phyloP scores from a whole-genome alignment of 106 monocot genomes.

The Narthecium ossifragum region DNA sequence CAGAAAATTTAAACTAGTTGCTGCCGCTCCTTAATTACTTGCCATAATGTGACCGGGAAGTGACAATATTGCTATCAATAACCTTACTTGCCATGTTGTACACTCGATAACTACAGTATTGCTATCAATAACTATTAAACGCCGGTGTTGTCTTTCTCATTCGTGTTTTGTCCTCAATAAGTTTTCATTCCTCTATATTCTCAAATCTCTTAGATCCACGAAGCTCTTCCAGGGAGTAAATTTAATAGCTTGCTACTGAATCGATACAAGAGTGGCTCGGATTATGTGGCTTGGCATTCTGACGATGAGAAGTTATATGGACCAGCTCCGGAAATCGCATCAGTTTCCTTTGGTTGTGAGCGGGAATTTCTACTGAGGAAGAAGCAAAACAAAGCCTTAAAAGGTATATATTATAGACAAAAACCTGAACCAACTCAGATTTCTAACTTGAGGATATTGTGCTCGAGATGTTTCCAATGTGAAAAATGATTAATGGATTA shows the following conservation, averaged over 20 bases:
- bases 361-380: constrained; percentile 74
- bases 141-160: not conserved
- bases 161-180: not conserved
- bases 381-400: constrained; percentile 26
- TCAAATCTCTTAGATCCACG: constrained; percentile 48
- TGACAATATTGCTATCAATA: too few species aligned
- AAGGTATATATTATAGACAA: constrained; percentile 27
- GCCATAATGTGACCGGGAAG: too few species aligned
- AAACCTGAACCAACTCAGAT: not conserved
- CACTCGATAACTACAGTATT: too few species aligned
- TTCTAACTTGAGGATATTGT: too few species aligned
- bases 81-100: too few species aligned
- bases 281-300: constrained; percentile 93
- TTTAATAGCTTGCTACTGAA: constrained; percentile 74
- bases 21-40: too few species aligned
- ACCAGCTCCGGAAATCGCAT: constrained; percentile 89
- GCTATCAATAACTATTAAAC: not conserved
- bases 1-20: not conserved
- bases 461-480: too few species aligned
- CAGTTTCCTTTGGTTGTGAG: constrained; percentile 90
- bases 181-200: too few species aligned
- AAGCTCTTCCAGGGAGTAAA: constrained; percentile 81
- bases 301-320: constrained; percentile 97
- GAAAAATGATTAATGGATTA: too few species aligned
- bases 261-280: constrained; percentile 67